Evolutionary conservation across 495 filamentous ascomycete genomes (phyloP), one percentile per base, ranked within the genome.

Genomic region (Margaritispora aquatica): DNA sequence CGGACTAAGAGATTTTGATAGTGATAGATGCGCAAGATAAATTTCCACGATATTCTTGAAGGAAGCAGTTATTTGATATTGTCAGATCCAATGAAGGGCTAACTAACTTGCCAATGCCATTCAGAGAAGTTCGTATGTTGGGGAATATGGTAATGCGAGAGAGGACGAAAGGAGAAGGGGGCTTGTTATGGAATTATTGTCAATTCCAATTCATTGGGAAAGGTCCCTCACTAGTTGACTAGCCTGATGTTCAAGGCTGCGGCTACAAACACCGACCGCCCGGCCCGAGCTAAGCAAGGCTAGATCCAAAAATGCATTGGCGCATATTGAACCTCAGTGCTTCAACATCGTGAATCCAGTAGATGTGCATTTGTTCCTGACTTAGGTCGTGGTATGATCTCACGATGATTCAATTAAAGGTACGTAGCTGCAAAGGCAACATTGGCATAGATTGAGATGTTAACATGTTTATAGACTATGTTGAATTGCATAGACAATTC

Each of bases 401-500:
- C 83, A 88, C 72, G 70, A 98, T 98, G 94, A 96, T 98, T 72
- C 94, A 97, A 82, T 79, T 98, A 78, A 98, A 98, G 90, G 94
- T 94, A 67, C 49, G 67, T 52, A 7, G 23, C 15, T 52, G 20
- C 38, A 22, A 23, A 11, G 8, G 22, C 3, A 3, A 15, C 2
- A 22, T n/a, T 48, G 54, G 52, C 20, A 10, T n/a, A 38, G 2
- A 54, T 8, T 54, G 27, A 2, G 20, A 50, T 50, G 11, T 10
- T 38, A 22, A 54, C 17, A 66, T 71, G 27, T 64, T 65, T 26
- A 22, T 70, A 99, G 95, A 89, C 92, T 74, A 88, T 99, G 87
- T 81, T 97, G 62, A 97, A 91, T 72, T 97, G 95, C 85, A 97
- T 99, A 84, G 95, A 99, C 87, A 99, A 99, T 81, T 97, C 95